Base-by-base conservation (phyloP, 805 yeast species). In the Vanderwaltozyma polyspora region DNA sequence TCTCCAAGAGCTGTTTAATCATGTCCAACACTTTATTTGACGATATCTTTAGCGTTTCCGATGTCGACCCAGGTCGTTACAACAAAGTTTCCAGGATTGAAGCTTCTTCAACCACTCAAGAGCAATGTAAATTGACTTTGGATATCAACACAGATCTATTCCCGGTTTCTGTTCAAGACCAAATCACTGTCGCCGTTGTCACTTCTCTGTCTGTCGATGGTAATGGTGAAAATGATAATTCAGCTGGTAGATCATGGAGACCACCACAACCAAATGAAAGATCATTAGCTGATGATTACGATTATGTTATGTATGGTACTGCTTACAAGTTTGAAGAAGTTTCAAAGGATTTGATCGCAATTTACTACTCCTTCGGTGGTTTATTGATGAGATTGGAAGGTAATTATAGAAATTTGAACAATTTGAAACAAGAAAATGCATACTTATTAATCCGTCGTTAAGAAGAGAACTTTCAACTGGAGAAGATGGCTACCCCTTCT, bases 301-400 rank as follows among this genome's bases (percentile, higher is more conserved):
- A 89, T 59, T 91, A 91, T 51, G 97, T 91, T 45, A 89, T 91
- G 97, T 77, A 87, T 57, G 98, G 98, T 35, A 86, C 95, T 6
- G 94, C 91, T 30, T 91, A 91, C 68, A 87, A 89, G 59, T 91
- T 91, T 55, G 95, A 89, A 58, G 98, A 91, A 63, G 74, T 79
- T 42, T 50, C 48, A 28, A 57, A 62, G 38, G 83, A 77, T 51
- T 66, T 66, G 44, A 80, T 85, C 61, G 78, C 93, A 15, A 95
- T 89, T 17, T 91, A 85, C 56, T 83, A 85, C 38, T 89, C 97
- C 3, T 91, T 87, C 58, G 98, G 98, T 37, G 98, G 98, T 4
- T 70, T 91, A 49, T 68, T 91, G 48, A 72, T 89, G 76, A 80
- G 96, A 52, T 67, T 91, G 44, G 97, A 91, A 63, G 98, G 98